A percentile compares a stretch with the other conserved stretches of the same genome.
phyloP scores from a whole-genome alignment of 2,329 filamentous ascomycete species.

The Phaeosphaeria sp. region DNA sequence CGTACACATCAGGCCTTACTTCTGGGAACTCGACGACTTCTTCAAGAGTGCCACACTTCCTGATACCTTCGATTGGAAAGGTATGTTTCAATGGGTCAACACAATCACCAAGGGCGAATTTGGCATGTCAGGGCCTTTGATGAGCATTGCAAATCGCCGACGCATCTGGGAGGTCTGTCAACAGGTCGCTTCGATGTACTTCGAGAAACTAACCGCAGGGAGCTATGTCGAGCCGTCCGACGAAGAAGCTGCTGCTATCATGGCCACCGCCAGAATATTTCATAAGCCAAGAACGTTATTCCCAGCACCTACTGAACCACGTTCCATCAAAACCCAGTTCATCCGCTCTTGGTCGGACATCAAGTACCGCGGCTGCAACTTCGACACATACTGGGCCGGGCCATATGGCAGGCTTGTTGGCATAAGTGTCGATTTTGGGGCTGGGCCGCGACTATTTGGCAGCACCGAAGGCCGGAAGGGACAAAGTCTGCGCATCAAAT shows the following conservation, averaged over 20 bases:
- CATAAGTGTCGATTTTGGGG: slow-evolving; percentile 13
- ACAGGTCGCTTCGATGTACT: slow-evolving; percentile 9
- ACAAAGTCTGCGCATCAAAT: slow-evolving; percentile 7
- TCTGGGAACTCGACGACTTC: slow-evolving; percentile 13
- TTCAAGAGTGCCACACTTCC: neutral
- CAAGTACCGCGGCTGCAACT: slow-evolving; percentile 7
- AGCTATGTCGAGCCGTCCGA: slow-evolving; percentile 1
- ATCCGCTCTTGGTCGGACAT: slow-evolving; percentile 18
- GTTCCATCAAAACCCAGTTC: slow-evolving; percentile 12
- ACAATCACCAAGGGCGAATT: slow-evolving; percentile 16
- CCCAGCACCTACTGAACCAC: slow-evolving; percentile 7
- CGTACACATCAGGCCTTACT: slow-evolving; percentile 18
- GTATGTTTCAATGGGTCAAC: slow-evolving; percentile 31
- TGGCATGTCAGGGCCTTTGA: slow-evolving; percentile 29
- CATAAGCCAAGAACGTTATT: slow-evolving; percentile 15
- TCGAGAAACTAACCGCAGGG: neutral
- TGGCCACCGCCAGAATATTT: slow-evolving; percentile 1
- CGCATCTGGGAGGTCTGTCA: slow-evolving; percentile 35
- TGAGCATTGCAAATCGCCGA: slow-evolving; percentile 41
- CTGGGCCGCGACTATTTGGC: slow-evolving; percentile 14
- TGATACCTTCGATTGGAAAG: slow-evolving; percentile 20
- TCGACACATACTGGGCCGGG: slow-evolving; percentile 23
- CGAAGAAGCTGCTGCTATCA: slow-evolving; percentile 13
- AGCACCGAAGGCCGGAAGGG: slow-evolving; percentile 4
- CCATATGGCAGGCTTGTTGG: slow-evolving; percentile 10